These are phyloP conservation scores for Erodium moschatum DNA, from an alignment of 441 rosid species.

Conservation along the genomic window DNA sequence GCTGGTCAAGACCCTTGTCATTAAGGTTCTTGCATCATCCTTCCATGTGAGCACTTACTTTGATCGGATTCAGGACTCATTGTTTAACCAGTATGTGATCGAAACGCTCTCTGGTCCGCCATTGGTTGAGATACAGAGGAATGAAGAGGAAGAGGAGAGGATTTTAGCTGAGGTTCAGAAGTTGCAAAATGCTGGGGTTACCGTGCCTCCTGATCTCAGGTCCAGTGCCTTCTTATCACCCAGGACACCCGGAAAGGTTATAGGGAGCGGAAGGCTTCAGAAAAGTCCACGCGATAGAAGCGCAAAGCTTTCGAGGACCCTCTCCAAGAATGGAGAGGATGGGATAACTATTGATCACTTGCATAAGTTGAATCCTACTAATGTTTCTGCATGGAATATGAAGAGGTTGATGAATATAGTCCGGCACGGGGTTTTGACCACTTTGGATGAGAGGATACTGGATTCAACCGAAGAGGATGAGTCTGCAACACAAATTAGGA, in stretches of 20 bases:
- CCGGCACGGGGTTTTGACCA: slow-evolving; percentile 41
- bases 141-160: slow-evolving; percentile 37
- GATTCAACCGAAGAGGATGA: slow-evolving; percentile 42
- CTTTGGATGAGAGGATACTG: slow-evolving; percentile 52
- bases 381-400: slow-evolving; percentile 69
- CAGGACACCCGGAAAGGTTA: slow-evolving; percentile 20
- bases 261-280: slow-evolving; percentile 49
- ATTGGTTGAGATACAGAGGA: slow-evolving; percentile 33
- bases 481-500: slow-evolving; percentile 42
- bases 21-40: slow-evolving; percentile 61
- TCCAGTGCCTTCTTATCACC: slow-evolving; percentile 39
- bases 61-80: slow-evolving; percentile 59
- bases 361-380: slow-evolving; percentile 44
- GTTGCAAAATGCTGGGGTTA: too few relatives aligned
- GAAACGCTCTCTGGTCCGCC: slow-evolving; percentile 61
- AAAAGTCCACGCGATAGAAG: slow-evolving; percentile 31
- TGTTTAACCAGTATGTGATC: slow-evolving; percentile 58
- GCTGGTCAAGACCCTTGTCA: slow-evolving; percentile 58
- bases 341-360: slow-evolving; percentile 51
- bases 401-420: slow-evolving; percentile 47
- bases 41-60: slow-evolving; percentile 73
- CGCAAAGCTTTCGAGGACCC: slow-evolving; percentile 29
- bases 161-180: slow-evolving; percentile 34
- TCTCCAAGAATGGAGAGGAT: slow-evolving; percentile 26
- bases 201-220: slow-evolving; percentile 23